Conservation (phyloP, 2,329 filamentous ascomycete species). For the Ascochyta pisi region DNA sequence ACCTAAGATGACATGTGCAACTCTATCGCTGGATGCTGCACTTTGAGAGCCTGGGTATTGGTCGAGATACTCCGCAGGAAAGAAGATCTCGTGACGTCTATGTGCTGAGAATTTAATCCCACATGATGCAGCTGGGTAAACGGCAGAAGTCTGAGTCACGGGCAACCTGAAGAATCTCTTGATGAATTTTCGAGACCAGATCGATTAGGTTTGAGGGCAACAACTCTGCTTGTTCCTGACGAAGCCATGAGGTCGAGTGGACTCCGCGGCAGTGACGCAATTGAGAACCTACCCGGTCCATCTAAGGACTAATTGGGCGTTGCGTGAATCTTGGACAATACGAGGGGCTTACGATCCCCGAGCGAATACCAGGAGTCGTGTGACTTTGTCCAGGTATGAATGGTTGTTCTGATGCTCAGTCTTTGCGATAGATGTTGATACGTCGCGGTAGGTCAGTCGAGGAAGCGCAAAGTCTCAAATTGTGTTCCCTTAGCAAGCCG, state of each 20-base stretch:
- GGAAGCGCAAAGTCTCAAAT: slow-evolving; percentile 36
- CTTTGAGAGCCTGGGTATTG: not conserved
- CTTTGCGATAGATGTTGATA: slow-evolving; percentile 46
- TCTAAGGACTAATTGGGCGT: not conserved
- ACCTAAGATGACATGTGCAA: not conserved
- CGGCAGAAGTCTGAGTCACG: slow-evolving; percentile 11
- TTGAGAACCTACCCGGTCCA: not conserved
- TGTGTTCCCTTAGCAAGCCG: slow-evolving; percentile 35
- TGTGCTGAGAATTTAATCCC: slow-evolving; percentile 8
- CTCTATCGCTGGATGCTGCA: not conserved
- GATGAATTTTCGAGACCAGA: not conserved
- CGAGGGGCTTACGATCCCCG: not conserved
- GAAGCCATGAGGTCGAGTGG: not conserved
- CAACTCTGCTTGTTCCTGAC: slow-evolving; percentile 2
- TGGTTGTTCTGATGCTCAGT: slow-evolving; percentile 6
- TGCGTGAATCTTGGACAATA: not conserved
- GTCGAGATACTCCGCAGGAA: not conserved
- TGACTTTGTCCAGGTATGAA: not conserved
- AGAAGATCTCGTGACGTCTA: not conserved
- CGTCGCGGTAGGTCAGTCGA: slow-evolving; percentile 41
- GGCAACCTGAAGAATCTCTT: slow-evolving; percentile 2
- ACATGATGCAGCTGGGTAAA: slow-evolving; percentile 12
- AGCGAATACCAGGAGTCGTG: no score
- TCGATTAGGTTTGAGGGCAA: slow-evolving; percentile 10
- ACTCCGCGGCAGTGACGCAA: not conserved